Evolutionary conservation across 2,329 filamentous ascomycete species (phyloP).

Genomic region (Niveomyces coronatus): DNA sequence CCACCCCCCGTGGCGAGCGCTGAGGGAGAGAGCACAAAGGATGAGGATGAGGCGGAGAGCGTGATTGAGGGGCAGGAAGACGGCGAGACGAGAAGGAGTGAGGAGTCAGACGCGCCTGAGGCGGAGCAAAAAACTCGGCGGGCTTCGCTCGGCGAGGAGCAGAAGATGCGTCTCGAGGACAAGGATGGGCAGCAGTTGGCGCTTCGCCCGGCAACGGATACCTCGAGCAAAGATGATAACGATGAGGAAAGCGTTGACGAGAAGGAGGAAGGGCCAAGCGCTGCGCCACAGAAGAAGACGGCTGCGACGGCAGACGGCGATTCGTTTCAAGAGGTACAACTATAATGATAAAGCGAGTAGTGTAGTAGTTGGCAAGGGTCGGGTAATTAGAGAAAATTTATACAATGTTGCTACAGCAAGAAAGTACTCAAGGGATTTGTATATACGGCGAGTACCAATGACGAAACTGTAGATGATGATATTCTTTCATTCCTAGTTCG

Average conservation of each 20-base stretch:
- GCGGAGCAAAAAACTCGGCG: conserved; percentile 26
- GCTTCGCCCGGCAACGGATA: conserved; percentile 37
- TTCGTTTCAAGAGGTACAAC: conserved; percentile 54
- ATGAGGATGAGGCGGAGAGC: conserved; percentile 14
- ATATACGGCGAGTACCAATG: no score
- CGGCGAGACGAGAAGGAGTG: conserved; percentile 16
- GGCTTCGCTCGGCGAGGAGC: conserved; percentile 32
- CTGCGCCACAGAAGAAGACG: conserved; percentile 26
- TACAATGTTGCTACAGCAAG: no score
- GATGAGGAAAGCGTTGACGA: conserved; percentile 24
- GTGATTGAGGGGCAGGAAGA: conserved; percentile 14
- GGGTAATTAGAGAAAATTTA: no score
- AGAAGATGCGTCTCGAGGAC: conserved; percentile 47
- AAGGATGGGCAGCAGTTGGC: conserved; percentile 44
- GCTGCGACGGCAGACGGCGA: conserved; percentile 42
- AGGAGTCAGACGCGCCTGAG: conserved; percentile 13
- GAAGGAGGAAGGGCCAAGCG: conserved; percentile 19
- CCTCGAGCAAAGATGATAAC: conserved; percentile 18
- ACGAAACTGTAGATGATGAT: no score
- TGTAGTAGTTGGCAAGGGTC: no score
- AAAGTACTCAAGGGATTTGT: no score
- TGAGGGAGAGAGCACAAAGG: conserved; percentile 15
- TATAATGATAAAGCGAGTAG: conserved; percentile 29
- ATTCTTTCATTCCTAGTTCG: no score
- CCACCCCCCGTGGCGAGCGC: conserved; percentile 17